These are phyloP conservation scores for Polychaeton citri DNA, from an alignment of 2,329 filamentous ascomycete genomes.

Conservation along the genomic window DNA sequence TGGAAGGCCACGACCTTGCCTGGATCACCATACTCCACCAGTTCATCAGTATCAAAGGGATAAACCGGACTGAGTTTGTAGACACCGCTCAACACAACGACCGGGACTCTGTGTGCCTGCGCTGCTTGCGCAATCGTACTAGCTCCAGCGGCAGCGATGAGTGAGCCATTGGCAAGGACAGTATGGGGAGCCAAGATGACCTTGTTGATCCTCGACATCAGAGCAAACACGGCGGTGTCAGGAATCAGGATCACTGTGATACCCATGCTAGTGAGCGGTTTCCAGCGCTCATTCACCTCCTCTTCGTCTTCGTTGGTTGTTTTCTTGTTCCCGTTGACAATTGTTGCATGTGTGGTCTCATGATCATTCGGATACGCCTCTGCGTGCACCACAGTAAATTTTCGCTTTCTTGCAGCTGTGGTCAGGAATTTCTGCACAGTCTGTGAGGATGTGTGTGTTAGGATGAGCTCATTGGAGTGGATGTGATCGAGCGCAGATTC, in stretches of 20 bases:
- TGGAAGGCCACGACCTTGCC: slow-evolving; percentile 63
- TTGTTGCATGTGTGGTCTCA: slow-evolving; percentile 46
- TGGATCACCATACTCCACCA: slow-evolving; percentile 79
- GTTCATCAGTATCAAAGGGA: slow-evolving; percentile 64
- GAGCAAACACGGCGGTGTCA: slow-evolving; percentile 75
- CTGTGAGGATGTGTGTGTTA: slow-evolving; percentile 73
- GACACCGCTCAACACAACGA: slow-evolving; percentile 78
- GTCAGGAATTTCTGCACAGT: slow-evolving; percentile 85
- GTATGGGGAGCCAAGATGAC: slow-evolving; percentile 81
- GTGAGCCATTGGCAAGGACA: slow-evolving; percentile 75
- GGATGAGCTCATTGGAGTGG: slow-evolving; percentile 80
- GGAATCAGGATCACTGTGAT: slow-evolving; percentile 74
- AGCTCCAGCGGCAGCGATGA: slow-evolving; percentile 75
- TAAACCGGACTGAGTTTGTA: slow-evolving; percentile 91
- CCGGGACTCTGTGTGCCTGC: slow-evolving; percentile 65
- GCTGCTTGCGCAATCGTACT: slow-evolving; percentile 74
- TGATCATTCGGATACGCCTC: slow-evolving; percentile 61
- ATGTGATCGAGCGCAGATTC: slow-evolving; percentile 82
- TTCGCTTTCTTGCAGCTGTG: slow-evolving; percentile 74
- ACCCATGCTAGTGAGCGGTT: slow-evolving; percentile 63
- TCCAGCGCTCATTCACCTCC: slow-evolving; percentile 49
- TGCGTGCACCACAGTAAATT: slow-evolving; percentile 80
- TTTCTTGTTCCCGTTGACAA: slow-evolving; percentile 41
- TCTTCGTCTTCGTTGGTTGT: slow-evolving; percentile 27
- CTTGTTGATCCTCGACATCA: slow-evolving; percentile 93